Evolutionary conservation across 169 alveolate genomes (phyloP), one percentile per base, ranked within the genome.

Genomic region (Cryptosporidium bovis): DNA sequence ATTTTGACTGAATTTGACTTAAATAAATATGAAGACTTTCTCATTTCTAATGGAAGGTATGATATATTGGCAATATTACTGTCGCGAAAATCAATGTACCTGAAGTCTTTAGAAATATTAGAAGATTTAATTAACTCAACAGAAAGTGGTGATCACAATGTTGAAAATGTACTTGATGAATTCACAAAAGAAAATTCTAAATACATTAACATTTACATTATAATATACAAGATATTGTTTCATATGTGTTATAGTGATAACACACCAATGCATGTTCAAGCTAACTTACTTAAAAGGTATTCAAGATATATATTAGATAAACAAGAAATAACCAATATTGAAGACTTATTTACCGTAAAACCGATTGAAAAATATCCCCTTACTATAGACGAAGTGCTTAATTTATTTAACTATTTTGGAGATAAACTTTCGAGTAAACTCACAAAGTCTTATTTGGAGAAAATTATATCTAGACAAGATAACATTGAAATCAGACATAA

Each of bases 241-340:
- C 60, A 77, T 60, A 46, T 77, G 53, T 77, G 87, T 60, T 31
- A 13, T 18, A 55, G 77, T 10, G 87, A 77, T 34, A 77, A 34
- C n/a, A 77, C 87, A 34, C 71, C 87, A 5, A 27, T 77, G 24
- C 87, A 77, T 24, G 51, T 77, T 77, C 87, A 77, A 48, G 87
- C 87, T 7, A 77, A 77, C 24, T 58, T 77, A 36, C 34, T 77
- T n/a, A 77, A 77, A 40, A 51, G 87, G 3, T 77, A 77, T 29
- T 77, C 87, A 3, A 77, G 69, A 60, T 77, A 44, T 60, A 77
- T 77, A 34, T 36, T 77, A 16, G 87, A 77, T 16, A 69, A 69
- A 31, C 44, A 18, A 31, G 83, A 69, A 1, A 53, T 51, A 24
- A 51, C 56, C 29, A 51, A 64, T 51, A 62, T 77, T 44, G 87